phyloP scores from a whole-genome alignment of 148 eudicot species.

The Hydrangea macrophylla region DNA sequence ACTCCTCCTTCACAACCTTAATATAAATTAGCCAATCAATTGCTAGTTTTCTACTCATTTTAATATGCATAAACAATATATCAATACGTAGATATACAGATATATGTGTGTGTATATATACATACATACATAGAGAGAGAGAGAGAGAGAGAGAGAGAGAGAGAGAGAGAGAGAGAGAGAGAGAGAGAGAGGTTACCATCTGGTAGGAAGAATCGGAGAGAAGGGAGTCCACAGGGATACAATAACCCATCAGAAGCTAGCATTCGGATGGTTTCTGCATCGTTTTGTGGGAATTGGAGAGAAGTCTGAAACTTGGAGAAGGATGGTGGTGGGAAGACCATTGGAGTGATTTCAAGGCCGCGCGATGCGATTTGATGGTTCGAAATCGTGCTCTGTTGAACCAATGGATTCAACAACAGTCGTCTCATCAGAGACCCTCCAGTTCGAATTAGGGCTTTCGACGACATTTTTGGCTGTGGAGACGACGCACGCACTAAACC shows the following conservation, averaged over 20 bases:
- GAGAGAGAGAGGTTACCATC: constrained; percentile 41
- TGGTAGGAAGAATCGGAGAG: constrained; percentile 66
- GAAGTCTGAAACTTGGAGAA: constrained; percentile 23
- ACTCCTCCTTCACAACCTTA: neutral
- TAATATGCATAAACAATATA: neutral
- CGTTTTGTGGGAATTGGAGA: constrained; percentile 33
- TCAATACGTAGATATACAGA: neutral
- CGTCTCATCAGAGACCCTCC: constrained; percentile 49
- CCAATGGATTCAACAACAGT: constrained; percentile 24
- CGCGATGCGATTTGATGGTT: constrained; percentile 8
- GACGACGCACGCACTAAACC: no score
- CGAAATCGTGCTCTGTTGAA: constrained; percentile 2
- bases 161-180: neutral
- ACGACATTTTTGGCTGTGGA: constrained; percentile 33
- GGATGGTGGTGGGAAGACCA: constrained; percentile 19
- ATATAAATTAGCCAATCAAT: neutral
- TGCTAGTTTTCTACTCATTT: neutral
- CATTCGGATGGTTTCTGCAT: constrained; percentile 25
- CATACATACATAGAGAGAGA: no score
- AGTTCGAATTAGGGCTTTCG: constrained; percentile 55
- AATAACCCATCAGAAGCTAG: constrained; percentile 30
- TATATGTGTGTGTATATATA: no score
- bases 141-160: no score
- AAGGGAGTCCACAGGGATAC: constrained; percentile 68
- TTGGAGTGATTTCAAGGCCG: constrained; percentile 13